A percentile compares a stretch with the other conserved stretches of the same genome.
phyloP scores from a whole-genome alignment of 305 asterid genomes.

The Fraxinus xanthoxyloides region DNA sequence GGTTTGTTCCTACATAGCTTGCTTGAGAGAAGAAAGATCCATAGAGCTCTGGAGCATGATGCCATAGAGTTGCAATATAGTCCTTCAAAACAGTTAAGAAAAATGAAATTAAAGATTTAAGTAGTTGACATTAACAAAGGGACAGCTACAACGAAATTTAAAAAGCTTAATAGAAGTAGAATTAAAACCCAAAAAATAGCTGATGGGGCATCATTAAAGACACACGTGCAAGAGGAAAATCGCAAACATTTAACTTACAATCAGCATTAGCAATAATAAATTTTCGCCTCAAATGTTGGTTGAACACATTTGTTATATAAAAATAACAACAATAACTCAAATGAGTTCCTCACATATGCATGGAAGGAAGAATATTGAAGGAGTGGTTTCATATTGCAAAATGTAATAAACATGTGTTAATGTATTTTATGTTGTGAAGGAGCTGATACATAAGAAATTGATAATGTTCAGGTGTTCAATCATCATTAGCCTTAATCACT shows the following conservation, averaged over 20 bases:
- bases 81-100: slow-evolving; percentile 14
- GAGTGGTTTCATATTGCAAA: background rate
- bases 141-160: background rate
- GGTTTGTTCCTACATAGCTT: background rate
- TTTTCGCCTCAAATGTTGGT: slow-evolving; percentile 17
- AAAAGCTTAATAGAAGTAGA: background rate
- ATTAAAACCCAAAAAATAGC: slow-evolving; percentile 15
- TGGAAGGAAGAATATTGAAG: background rate
- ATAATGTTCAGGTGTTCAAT: slow-evolving; percentile 10
- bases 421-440: slow-evolving; percentile 12
- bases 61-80: slow-evolving; percentile 33
- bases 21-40: slow-evolving; percentile 37
- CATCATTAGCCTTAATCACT: slow-evolving; percentile 22
- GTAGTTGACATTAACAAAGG: background rate
- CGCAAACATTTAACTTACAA: slow-evolving; percentile 20
- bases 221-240: slow-evolving; percentile 15
- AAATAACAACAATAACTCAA: background rate
- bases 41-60: slow-evolving; percentile 35
- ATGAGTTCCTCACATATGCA: background rate
- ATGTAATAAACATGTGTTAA: slow-evolving; percentile 8
- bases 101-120: background rate
- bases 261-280: slow-evolving; percentile 17
- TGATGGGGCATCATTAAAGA: slow-evolving; percentile 24
- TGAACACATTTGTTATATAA: slow-evolving; percentile 16
- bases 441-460: slow-evolving; percentile 14